Evolutionary conservation across 768 basidiomycete species (phyloP).

Genomic region (Pisolithus marmoratus): DNA sequence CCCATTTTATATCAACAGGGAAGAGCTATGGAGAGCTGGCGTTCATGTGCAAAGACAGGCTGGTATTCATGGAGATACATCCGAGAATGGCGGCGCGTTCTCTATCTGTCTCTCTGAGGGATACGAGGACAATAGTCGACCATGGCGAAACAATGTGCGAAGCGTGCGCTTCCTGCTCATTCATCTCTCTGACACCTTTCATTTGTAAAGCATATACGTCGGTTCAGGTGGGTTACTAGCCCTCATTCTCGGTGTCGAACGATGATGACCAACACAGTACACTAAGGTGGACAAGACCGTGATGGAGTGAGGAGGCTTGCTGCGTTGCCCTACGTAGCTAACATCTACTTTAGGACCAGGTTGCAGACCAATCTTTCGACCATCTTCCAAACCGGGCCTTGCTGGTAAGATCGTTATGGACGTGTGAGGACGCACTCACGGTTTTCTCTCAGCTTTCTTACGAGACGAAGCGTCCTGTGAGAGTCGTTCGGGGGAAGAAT

Average conservation of each 20-base stretch:
- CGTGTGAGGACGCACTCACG: background rate
- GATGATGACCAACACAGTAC: background rate
- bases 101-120: slow-evolving; percentile 39
- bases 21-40: slow-evolving; percentile 17
- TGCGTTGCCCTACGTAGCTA: background rate
- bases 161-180: background rate
- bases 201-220: slow-evolving; percentile 25
- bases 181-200: background rate
- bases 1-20: slow-evolving; percentile 10
- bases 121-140: slow-evolving; percentile 39
- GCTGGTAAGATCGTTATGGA: slow-evolving; percentile 4
- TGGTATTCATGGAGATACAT: slow-evolving; percentile 35
- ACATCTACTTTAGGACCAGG: slow-evolving; percentile 13
- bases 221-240: slow-evolving; percentile 24
- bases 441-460: slow-evolving; percentile 22
- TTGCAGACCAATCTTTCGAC: slow-evolving; percentile 18
- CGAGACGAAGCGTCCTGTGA: slow-evolving; percentile 26
- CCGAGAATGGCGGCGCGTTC: slow-evolving; percentile 25
- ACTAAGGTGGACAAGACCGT: background rate
- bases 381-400: slow-evolving; percentile 16
- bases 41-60: slow-evolving; percentile 30
- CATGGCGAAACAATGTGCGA: slow-evolving; percentile 32
- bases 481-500: slow-evolving; percentile 32
- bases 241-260: background rate
- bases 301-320: background rate